These are phyloP conservation scores for Rhizopogon salebrosus DNA, from an alignment of 768 basidiomycete genomes.

Conservation along the genomic window DNA sequence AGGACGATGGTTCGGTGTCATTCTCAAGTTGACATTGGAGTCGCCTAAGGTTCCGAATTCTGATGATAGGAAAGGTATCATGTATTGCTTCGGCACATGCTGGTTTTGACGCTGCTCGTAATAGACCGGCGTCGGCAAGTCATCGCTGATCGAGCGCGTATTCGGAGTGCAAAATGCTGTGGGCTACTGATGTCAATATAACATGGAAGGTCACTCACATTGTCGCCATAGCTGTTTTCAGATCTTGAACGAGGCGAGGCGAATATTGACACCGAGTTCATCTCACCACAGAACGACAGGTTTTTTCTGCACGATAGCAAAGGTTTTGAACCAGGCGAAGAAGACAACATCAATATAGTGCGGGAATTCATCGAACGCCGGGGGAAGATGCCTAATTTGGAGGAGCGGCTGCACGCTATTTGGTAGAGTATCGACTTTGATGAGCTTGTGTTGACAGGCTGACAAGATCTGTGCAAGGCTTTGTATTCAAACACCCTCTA, in stretches of 20 bases:
- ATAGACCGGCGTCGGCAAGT: conserved; percentile 6
- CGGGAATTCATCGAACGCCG: conserved; percentile 8
- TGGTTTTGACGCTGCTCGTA: not conserved
- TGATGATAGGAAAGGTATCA: conserved; percentile 7
- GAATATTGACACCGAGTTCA: conserved; percentile 9
- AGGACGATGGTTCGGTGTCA: not conserved
- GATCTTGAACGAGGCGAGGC: conserved; percentile 5
- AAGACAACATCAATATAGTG: conserved; percentile 1
- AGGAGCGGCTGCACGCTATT: conserved; percentile 10
- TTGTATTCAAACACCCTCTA: not conserved
- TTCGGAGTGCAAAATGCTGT: conserved; percentile 3
- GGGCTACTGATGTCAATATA: not conserved
- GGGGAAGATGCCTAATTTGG: too few species aligned
- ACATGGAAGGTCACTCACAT: not conserved
- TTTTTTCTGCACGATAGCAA: conserved; percentile 13
- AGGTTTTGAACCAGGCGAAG: conserved; percentile 11
- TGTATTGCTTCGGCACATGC: not conserved
- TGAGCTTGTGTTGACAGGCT: not conserved
- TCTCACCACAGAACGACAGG: conserved; percentile 7
- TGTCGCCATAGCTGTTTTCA: not conserved
- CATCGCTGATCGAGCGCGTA: not conserved
- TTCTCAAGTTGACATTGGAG: not conserved
- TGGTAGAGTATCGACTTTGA: conserved; percentile 1
- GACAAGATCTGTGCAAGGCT: not conserved
- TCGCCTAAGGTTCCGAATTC: conserved; percentile 2